Percentiles rank a stretch among this genome's conserved stretches.
These are phyloP conservation scores for Penicillium nucicola DNA, from an alignment of 495 filamentous ascomycete species.

Conservation along the genomic window DNA sequence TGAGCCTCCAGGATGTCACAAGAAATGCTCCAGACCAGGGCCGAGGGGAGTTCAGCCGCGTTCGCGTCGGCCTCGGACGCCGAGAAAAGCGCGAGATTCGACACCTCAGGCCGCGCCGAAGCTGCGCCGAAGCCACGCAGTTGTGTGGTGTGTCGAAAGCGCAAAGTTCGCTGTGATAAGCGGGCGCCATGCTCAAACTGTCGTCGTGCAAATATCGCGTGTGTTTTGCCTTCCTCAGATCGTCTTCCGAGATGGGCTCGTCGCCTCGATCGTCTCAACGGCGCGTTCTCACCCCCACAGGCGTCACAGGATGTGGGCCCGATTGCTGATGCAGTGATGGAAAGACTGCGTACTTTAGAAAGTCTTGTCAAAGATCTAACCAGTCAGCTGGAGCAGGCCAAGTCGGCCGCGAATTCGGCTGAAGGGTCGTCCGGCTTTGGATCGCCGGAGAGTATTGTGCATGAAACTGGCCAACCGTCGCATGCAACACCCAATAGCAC, in stretches of 20 bases:
- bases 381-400: constrained; percentile 46
- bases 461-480: background rate
- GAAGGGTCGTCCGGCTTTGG: constrained; percentile 11
- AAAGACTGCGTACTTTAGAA: constrained; percentile 51
- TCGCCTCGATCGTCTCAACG: constrained; percentile 31
- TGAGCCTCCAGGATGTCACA: constrained; percentile 6
- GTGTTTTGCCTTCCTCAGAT: constrained; percentile 47
- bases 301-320: constrained; percentile 16
- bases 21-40: constrained; percentile 2
- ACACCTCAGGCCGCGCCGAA: constrained; percentile 3
- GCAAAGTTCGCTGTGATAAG: constrained; percentile 71
- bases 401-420: constrained; percentile 14
- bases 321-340: constrained; percentile 43
- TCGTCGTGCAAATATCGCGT: constrained; percentile 56
- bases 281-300: background rate
- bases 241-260: constrained; percentile 51
- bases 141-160: constrained; percentile 53
- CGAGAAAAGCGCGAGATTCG: constrained; percentile 33
- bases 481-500: constrained; percentile 2
- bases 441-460: constrained; percentile 14
- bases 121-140: constrained; percentile 44
- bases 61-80: constrained; percentile 20
- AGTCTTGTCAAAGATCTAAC: constrained; percentile 54
- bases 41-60: background rate
- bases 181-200: constrained; percentile 65